Evolutionary conservation across 1,139 yeast species (phyloP), one percentile per base, ranked within the genome.

Genomic region (Kodamaea plutei): DNA sequence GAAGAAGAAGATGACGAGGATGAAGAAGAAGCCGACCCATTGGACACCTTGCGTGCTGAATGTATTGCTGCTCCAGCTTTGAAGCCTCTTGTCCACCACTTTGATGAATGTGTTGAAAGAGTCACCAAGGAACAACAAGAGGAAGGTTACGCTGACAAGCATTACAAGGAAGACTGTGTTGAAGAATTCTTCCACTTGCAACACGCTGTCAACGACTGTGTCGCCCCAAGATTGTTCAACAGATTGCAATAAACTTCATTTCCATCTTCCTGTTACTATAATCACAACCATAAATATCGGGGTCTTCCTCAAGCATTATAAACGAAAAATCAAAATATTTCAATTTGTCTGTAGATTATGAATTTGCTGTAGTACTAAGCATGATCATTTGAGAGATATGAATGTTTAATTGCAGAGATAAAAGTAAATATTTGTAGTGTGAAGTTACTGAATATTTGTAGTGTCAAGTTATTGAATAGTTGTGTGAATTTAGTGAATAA

Each of bases 131-230:
- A 80, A 53, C 75, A 72, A 70, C 84, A 85, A 66, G 89, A 85
- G 53, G 82, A 76, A 46, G 94, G 69, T 44, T 88, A 89, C 58
- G 95, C 67, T 21, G 79, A 81, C 36, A 73, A 73, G 54, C 79
- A 71, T n/a, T 73, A 85, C 73, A 88, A 89, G 67, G 97, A 89
- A 69, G 95, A 89, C 66, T 91, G 98, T 72, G 82, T 89, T 43
- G 97, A 91, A 66, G 98, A 91, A 68, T 91, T 83, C 68, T 89
- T 89, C 89, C 97, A 91, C 67, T 74, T 88, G 59, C 85, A 85
- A 62, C 97, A 91, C 64, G 87, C 95, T 71, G 56, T 89, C 54
- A 87, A 85, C 64, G 91, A 84, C 58, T 81, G 95, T 70, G 88
- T 85, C 55, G 91, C 96, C 40, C 95, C 95, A 64, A 81, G 79